Conservation (phyloP, 768 basidiomycete genomes). For the Boletales sp. region DNA sequence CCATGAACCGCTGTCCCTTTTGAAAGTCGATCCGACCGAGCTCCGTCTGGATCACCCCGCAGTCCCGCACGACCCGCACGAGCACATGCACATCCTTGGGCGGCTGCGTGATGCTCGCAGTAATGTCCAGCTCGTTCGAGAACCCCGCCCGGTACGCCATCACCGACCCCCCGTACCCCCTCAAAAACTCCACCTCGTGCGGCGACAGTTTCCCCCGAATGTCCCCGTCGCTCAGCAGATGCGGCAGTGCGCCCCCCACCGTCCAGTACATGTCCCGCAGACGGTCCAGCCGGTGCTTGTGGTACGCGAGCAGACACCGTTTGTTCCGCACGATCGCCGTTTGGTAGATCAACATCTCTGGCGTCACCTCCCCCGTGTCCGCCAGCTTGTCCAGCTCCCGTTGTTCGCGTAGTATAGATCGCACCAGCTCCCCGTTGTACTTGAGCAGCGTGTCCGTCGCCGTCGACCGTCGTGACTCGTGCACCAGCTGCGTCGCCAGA, state of each 20-base stretch:
- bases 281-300: constrained; percentile 78
- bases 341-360: constrained; percentile 71
- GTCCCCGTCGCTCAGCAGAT: constrained; percentile 67
- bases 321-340: constrained; percentile 91
- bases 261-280: constrained; percentile 89
- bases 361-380: constrained; percentile 51
- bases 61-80: constrained; percentile 84
- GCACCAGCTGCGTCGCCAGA: constrained; percentile 82
- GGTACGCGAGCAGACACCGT: constrained; percentile 93
- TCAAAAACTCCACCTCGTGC: constrained; percentile 80
- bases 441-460: constrained; percentile 82
- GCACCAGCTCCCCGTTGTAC: constrained; percentile 88
- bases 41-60: constrained; percentile 91
- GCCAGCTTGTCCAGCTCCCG: constrained; percentile 73
- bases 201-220: constrained; percentile 72
- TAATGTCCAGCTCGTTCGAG: constrained; percentile 83
- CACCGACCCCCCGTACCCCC: constrained; percentile 74
- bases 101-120: constrained; percentile 74
- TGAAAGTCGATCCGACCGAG: constrained; percentile 86
- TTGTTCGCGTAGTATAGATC: constrained; percentile 85
- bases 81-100: constrained; percentile 88
- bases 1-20: constrained; percentile 87
- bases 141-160: constrained; percentile 85
- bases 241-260: constrained; percentile 81
- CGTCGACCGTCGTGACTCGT: constrained; percentile 82